Percentiles rank a stretch among this genome's conserved stretches.
Evolutionary conservation across 495 filamentous ascomycete genomes (phyloP).

Genomic region (Aspergillus saccharolyticus): DNA sequence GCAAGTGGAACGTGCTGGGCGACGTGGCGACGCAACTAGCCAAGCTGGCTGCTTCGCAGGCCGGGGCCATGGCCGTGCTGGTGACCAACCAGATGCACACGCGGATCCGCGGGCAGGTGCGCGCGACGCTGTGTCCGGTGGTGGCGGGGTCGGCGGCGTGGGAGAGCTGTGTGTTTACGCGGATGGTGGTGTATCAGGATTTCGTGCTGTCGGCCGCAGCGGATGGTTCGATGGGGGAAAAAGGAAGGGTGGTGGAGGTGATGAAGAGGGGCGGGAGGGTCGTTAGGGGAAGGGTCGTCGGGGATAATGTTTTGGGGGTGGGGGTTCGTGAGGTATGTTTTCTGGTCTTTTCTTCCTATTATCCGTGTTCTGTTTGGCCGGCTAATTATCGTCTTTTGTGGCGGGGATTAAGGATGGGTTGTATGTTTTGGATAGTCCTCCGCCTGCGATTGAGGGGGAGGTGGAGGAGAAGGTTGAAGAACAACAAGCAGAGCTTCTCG

Average conservation of each 20-base stretch:
- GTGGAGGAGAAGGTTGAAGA: no score
- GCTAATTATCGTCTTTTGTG: no score
- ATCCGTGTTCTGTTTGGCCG: background rate
- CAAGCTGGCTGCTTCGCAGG: slow-evolving; percentile 62
- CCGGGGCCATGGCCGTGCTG: slow-evolving; percentile 54
- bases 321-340: slow-evolving; percentile 34
- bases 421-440: background rate
- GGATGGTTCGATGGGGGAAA: slow-evolving; percentile 4
- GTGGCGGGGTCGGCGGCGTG: slow-evolving; percentile 57
- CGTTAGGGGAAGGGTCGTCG: slow-evolving; percentile 22
- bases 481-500: no score
- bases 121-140: slow-evolving; percentile 65
- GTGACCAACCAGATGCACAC: slow-evolving; percentile 68
- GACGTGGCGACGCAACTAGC: slow-evolving; percentile 53
- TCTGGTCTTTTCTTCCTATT: background rate
- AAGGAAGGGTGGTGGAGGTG: slow-evolving; percentile 39
- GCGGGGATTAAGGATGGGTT: slow-evolving; percentile 3
- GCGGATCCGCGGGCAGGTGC: slow-evolving; percentile 50
- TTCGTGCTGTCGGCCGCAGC: slow-evolving; percentile 24
- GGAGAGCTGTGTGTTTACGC: slow-evolving; percentile 62
- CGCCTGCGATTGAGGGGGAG: no score
- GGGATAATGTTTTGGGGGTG: slow-evolving; percentile 37
- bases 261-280: slow-evolving; percentile 39
- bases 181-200: slow-evolving; percentile 69
- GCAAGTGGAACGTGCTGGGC: slow-evolving; percentile 58